These are phyloP conservation scores for Kwoniella sp. DNA, from an alignment of 768 basidiomycete genomes.

Conservation along the genomic window DNA sequence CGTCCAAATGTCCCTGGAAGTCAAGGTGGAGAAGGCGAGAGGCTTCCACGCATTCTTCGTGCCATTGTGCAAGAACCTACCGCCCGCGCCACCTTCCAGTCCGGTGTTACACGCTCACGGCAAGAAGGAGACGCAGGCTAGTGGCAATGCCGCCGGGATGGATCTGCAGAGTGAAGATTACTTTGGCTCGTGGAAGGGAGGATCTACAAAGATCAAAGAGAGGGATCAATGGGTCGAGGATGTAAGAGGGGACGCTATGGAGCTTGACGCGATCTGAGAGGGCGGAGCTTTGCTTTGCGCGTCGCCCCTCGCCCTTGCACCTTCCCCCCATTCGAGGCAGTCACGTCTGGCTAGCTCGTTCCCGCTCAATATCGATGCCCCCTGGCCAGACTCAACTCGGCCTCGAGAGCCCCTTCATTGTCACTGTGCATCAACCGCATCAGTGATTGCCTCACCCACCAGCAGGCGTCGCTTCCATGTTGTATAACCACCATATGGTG, in stretches of 20 bases:
- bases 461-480: too few species aligned
- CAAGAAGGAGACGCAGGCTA: neutral
- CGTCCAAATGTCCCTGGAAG: constrained; percentile 33
- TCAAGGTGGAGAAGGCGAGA: constrained; percentile 35
- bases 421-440: too few species aligned
- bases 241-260: constrained; percentile 12
- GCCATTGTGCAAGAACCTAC: constrained; percentile 25
- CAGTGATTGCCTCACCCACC: too few species aligned
- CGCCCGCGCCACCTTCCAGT: constrained; percentile 35
- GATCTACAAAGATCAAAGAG: too few species aligned
- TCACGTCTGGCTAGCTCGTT: too few species aligned
- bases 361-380: too few species aligned
- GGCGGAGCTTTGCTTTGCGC: too few species aligned
- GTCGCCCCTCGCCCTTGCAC: too few species aligned
- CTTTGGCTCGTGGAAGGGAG: constrained; percentile 9
- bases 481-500: too few species aligned
- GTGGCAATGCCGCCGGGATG: neutral
- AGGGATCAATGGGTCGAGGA: constrained; percentile 16
- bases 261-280: neutral
- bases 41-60: constrained; percentile 43
- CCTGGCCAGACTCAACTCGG: too few species aligned
- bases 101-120: constrained; percentile 25
- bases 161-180: constrained; percentile 3
- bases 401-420: too few species aligned
- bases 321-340: too few species aligned